phyloP scores from a whole-genome alignment of 306 rosid genomes.

The Dryas octopetala region DNA sequence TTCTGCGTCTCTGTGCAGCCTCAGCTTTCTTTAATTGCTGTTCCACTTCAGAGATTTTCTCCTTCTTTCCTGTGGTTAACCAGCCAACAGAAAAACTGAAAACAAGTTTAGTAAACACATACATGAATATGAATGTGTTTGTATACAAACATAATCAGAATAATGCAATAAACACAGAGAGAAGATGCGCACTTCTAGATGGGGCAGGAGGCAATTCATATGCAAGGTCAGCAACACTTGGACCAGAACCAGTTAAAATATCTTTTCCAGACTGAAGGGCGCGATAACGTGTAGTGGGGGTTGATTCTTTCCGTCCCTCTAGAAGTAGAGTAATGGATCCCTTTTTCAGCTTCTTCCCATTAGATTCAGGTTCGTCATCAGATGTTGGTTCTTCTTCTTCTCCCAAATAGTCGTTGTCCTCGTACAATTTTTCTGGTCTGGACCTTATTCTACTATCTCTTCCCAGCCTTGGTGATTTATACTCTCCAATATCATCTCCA shows the following conservation, averaged over 20 bases:
- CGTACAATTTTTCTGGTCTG: slow-evolving; percentile 22
- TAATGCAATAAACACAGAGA: neutral
- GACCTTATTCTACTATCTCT: slow-evolving; percentile 28
- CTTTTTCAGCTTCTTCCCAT: slow-evolving; percentile 40
- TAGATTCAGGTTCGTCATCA: slow-evolving; percentile 35
- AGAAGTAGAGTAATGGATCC: slow-evolving; percentile 26
- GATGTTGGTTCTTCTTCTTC: slow-evolving; percentile 38
- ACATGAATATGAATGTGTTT: neutral
- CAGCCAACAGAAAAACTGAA: slow-evolving; percentile 19
- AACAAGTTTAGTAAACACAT: slow-evolving; percentile 7
- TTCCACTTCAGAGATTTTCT: slow-evolving; percentile 48
- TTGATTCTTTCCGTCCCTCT: slow-evolving; percentile 15
- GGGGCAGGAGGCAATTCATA: slow-evolving; percentile 26
- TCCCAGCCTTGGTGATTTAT: slow-evolving; percentile 15
- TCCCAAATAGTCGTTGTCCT: slow-evolving; percentile 34
- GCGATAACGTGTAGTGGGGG: slow-evolving; percentile 32
- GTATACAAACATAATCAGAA: neutral
- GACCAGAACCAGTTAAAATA: slow-evolving; percentile 23
- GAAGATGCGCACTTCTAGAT: slow-evolving; percentile 35
- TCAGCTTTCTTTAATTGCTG: slow-evolving; percentile 58
- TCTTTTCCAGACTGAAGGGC: slow-evolving; percentile 37
- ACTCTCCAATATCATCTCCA: slow-evolving; percentile 12
- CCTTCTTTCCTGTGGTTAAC: slow-evolving; percentile 43
- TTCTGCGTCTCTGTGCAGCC: slow-evolving; percentile 57
- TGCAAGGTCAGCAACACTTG: slow-evolving; percentile 30